A percentile compares a stretch with the other conserved stretches of the same genome.
phyloP scores from a whole-genome alignment of 139 green algal genomes.

The Picochlorum sp. region DNA sequence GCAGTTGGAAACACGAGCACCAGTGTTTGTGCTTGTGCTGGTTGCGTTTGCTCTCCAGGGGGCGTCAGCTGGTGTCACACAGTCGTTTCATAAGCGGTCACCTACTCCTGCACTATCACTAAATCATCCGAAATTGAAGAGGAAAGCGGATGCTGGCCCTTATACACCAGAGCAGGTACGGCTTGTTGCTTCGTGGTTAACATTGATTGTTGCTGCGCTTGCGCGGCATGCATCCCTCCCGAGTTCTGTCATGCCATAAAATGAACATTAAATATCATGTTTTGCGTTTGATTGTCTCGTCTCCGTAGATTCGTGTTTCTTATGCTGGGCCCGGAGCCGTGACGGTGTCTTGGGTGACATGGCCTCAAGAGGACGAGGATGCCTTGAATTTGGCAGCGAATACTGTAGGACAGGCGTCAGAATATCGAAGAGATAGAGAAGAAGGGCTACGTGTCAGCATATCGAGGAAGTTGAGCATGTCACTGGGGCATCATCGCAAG shows the following conservation, averaged over 20 bases:
- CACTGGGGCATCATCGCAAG: background rate
- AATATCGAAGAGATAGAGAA: background rate
- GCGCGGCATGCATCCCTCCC: too few species aligned
- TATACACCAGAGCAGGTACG: slow-evolving; percentile 14
- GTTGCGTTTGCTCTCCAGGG: too few species aligned
- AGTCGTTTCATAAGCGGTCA: background rate
- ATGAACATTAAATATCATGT: too few species aligned
- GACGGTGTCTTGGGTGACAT: slow-evolving; percentile 24
- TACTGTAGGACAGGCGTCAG: background rate
- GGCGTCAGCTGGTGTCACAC: background rate
- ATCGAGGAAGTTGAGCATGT: background rate
- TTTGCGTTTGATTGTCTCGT: too few species aligned
- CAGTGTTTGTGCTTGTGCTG: too few species aligned
- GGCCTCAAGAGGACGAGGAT: background rate
- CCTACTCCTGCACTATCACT: background rate
- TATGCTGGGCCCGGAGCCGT: slow-evolving; percentile 15
- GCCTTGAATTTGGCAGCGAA: background rate
- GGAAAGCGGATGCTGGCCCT: background rate
- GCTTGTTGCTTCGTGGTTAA: too few species aligned
- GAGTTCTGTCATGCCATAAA: too few species aligned
- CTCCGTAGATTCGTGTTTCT: slow-evolving; percentile 16
- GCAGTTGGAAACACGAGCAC: too few species aligned
- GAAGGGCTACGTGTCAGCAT: background rate
- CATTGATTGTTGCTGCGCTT: too few species aligned
- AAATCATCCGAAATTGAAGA: background rate